Evolutionary conservation across 2,329 filamentous ascomycete genomes (phyloP), one percentile per base, ranked within the genome.

Genomic region (Elsinoe batatas): DNA sequence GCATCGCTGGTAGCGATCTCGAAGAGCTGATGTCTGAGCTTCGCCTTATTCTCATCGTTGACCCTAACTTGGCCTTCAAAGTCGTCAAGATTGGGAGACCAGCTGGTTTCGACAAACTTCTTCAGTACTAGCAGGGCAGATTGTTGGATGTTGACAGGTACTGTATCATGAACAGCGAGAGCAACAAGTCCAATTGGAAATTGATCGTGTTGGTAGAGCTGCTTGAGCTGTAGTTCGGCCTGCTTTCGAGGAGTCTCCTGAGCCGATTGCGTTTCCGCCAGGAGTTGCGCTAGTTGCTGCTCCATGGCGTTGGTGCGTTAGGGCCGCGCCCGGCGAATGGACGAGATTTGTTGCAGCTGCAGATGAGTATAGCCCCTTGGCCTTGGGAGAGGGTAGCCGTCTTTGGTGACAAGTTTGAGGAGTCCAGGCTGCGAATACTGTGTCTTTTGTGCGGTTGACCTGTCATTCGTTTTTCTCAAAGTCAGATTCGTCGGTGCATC

Each of bases 221-320:
- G 81, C 68, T 83, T 82, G 53, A 96, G 80, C 65, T 89, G 87
- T 67, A 85, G 78, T 74, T 98, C 93, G 64, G 93, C 93, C 69
- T 87, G 83, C 69, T 88, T 90, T 70, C 91, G 85, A 57, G 86
- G 84, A 56, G 75, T 83, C 69, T 91, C 84, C 58, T 84, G 81
- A 58, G 87, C 66, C 61, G 84, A 84, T 74, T 95, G 89, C 50
- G 91, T 95, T 72, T 90, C 88, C 65, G 85, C 82, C 61, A 98
- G 84, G 69, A 97, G 80, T 71, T 85, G 84, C 64, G 93, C 84
- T 71, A 98, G 82, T 77, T 95, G 85, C 74, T 94, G 85, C 80
- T 95, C 91, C 90, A 95, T 95, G 65, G 67, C 73, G 54, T 17
- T 13, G 3, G 22, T 38, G 47, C 35, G 32, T 51, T 22, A 51